Percentiles rank a stretch among this genome's conserved stretches.
phyloP scores from a whole-genome alignment of 2,329 filamentous ascomycete genomes.

The Phaeosphaeriaceae sp. region DNA sequence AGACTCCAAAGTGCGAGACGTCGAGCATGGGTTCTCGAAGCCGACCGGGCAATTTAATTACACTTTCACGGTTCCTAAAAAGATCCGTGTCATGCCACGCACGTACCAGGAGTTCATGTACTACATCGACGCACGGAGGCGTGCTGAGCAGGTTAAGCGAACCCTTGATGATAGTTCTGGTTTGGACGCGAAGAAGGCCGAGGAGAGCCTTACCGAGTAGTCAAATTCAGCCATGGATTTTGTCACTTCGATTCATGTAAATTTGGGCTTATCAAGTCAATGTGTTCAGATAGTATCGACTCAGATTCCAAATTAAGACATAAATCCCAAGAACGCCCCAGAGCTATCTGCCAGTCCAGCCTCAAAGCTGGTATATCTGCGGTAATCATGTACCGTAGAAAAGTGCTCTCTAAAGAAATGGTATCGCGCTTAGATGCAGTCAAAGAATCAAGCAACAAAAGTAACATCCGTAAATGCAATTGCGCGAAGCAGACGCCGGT shows the following conservation, averaged over 20 bases:
- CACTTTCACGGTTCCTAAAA: constrained; percentile 70
- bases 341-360: not conserved
- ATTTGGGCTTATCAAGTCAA: not conserved
- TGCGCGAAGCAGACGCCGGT: not conserved
- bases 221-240: not conserved
- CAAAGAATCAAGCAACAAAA: constrained; percentile 1
- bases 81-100: constrained; percentile 70
- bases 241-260: not conserved
- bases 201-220: constrained; percentile 48
- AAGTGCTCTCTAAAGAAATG: not conserved
- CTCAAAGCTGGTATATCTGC: not conserved
- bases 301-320: not conserved
- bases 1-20: constrained; percentile 74
- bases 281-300: not conserved
- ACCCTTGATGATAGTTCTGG: constrained; percentile 38
- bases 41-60: constrained; percentile 80
- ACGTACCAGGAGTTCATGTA: constrained; percentile 71
- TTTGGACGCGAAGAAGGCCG: constrained; percentile 38
- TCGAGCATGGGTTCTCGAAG: constrained; percentile 72
- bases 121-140: constrained; percentile 66
- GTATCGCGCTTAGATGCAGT: not conserved
- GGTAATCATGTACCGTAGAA: constrained; percentile 4
- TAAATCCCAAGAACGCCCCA: not conserved
- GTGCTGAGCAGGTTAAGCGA: constrained; percentile 59
- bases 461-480: not conserved